These are phyloP conservation scores for Boletus semigastroideus DNA, from an alignment of 1,284 basidiomycete genomes.

Conservation along the genomic window DNA sequence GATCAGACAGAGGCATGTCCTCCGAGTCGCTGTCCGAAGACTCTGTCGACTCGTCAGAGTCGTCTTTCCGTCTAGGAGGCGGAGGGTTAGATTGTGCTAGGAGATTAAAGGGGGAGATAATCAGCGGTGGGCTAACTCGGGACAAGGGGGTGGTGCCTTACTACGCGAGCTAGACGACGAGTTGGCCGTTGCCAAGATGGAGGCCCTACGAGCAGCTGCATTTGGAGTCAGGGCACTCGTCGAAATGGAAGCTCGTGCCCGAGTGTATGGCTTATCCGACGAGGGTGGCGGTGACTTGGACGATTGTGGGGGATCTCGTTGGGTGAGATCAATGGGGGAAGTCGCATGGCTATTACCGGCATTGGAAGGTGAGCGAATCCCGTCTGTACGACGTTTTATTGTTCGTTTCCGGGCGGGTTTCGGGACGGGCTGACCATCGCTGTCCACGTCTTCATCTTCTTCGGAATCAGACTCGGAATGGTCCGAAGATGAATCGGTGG, in stretches of 20 bases:
- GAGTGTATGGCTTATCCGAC: slow-evolving; percentile 11
- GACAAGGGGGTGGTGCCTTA: slow-evolving; percentile 6
- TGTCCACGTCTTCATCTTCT: slow-evolving; percentile 35
- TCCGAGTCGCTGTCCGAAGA: slow-evolving; percentile 38
- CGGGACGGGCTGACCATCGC: slow-evolving; percentile 28
- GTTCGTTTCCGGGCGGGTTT: slow-evolving; percentile 24
- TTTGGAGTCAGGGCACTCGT: slow-evolving; percentile 42
- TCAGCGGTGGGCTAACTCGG: background rate
- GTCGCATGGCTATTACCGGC: slow-evolving; percentile 9
- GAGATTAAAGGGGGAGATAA: background rate
- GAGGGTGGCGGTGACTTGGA: slow-evolving; percentile 6
- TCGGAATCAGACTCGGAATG: slow-evolving; percentile 31
- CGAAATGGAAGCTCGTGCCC: slow-evolving; percentile 33
- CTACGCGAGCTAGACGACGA: slow-evolving; percentile 17
- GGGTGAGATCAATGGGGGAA: background rate
- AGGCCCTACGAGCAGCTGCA: slow-evolving; percentile 39
- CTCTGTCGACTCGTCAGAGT: slow-evolving; percentile 24
- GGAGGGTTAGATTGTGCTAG: slow-evolving; percentile 13
- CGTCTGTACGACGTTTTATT: slow-evolving; percentile 15
- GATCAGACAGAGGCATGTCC: slow-evolving; percentile 41
- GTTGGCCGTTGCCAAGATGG: slow-evolving; percentile 27
- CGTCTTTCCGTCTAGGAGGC: slow-evolving; percentile 5
- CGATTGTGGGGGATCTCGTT: slow-evolving; percentile 3
- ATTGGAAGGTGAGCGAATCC: slow-evolving; percentile 18
- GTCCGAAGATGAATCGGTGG: slow-evolving; percentile 30